Evolutionary conservation across 768 basidiomycete species (phyloP), one percentile per base, ranked within the genome.

Genomic region (Rhizopogon vulgaris): DNA sequence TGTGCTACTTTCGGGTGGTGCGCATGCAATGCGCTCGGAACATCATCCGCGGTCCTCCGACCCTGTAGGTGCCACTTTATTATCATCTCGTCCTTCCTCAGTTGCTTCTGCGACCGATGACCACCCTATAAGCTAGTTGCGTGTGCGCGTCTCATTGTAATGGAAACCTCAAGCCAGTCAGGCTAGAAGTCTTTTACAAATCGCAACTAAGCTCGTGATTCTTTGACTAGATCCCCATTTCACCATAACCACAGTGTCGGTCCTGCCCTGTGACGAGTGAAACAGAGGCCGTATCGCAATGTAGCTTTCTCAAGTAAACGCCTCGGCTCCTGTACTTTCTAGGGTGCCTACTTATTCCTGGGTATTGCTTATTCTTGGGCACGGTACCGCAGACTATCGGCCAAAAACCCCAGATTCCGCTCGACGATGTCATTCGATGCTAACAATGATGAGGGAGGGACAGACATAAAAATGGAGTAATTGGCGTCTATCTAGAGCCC

Each of bases 331-430:
- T 51, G 18, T 4, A 41, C 41, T 39, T 52, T 55, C 25, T 27
- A 24, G 51, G 52, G 51, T 46, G 8, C 18, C 14, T 46, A 38
- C 38, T 49, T 43, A 46, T 43, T 46, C 17, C 15, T 30, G 45
- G 17, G n/a, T 9, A 17, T 14, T 27, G 28, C 34, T 15, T 34
- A 53, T 51, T 48, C 46, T 48, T 64, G 58, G 56, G 38, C 38
- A 42, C 60, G 61, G 55, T 38, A 50, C 58, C 55, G 60, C 51
- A 55, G 51, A 52, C 14, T 41, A 36, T 6, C 11, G 46, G 48
- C 47, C 22, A 22, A 22, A n/a, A 39, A 34, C 39, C 17, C 38
- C n/a, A 48, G 38, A 36, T 22, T 36, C 17, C 39, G 5, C 49
- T 55, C 61, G 57, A 60, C 48, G 18, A 36, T 17, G 17, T 22